Evolutionary conservation across 2,329 filamentous ascomycete genomes (phyloP).

Genomic region (Colletotrichum musae): DNA sequence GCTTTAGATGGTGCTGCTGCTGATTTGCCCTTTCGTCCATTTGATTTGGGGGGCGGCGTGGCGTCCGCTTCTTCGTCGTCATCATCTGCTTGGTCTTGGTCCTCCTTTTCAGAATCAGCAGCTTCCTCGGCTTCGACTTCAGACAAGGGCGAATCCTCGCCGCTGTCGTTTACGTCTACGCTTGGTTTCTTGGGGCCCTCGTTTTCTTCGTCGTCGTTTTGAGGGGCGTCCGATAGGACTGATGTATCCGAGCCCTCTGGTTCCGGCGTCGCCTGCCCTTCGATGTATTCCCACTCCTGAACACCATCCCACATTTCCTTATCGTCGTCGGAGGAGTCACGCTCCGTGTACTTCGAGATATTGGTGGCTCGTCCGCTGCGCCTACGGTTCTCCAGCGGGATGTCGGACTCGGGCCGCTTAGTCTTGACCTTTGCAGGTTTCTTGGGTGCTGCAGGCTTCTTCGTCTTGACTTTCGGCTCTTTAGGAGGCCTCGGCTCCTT

Average conservation of each 20-base stretch:
- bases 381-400: slow-evolving; percentile 61
- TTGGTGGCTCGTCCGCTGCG: slow-evolving; percentile 64
- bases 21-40: slow-evolving; percentile 36
- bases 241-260: slow-evolving; percentile 44
- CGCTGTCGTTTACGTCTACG: slow-evolving; percentile 39
- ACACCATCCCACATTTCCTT: slow-evolving; percentile 74
- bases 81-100: slow-evolving; percentile 41
- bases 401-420: slow-evolving; percentile 44
- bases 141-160: slow-evolving; percentile 34
- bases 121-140: slow-evolving; percentile 40
- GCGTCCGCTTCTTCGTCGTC: slow-evolving; percentile 37
- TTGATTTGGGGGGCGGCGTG: slow-evolving; percentile 38
- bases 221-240: slow-evolving; percentile 29
- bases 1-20: slow-evolving; percentile 33
- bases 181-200: slow-evolving; percentile 39
- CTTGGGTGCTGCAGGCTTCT: slow-evolving; percentile 45
- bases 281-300: slow-evolving; percentile 69
- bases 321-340: slow-evolving; percentile 71
- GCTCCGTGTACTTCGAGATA: slow-evolving; percentile 67
- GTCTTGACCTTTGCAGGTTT: slow-evolving; percentile 46
- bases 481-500: slow-evolving; percentile 38
- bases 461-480: slow-evolving; percentile 49
- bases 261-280: slow-evolving; percentile 47
- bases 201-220: slow-evolving; percentile 40
- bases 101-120: slow-evolving; percentile 40